phyloP scores from a whole-genome alignment of 2,329 filamentous ascomycete species.

The Fusarium guadeloupense region DNA sequence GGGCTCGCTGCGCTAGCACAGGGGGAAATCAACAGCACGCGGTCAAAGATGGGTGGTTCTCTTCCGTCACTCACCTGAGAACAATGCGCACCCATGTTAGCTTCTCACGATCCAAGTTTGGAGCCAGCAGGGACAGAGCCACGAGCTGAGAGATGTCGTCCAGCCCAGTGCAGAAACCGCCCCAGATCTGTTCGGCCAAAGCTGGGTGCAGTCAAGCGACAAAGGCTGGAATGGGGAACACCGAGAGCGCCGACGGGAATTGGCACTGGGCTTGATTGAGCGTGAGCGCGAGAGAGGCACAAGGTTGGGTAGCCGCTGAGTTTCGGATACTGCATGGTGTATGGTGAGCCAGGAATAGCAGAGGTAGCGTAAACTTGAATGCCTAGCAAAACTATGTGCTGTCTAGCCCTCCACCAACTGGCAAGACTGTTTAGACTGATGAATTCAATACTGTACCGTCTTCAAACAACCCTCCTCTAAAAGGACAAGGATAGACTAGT shows the following conservation, averaged over 20 bases:
- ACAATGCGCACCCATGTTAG: constrained; percentile 20
- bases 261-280: constrained; percentile 38
- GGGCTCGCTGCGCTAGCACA: constrained; percentile 39
- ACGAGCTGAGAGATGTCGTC: neutral
- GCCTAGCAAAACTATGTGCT: constrained; percentile 34
- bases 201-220: constrained; percentile 42
- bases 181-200: constrained; percentile 8
- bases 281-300: constrained; percentile 18
- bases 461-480: constrained; percentile 23
- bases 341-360: constrained; percentile 18
- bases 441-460: constrained; percentile 38
- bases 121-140: constrained; percentile 7
- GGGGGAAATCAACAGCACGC: constrained; percentile 34
- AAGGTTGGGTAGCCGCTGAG: constrained; percentile 30
- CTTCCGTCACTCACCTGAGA: constrained; percentile 40
- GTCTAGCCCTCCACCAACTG: constrained; percentile 24
- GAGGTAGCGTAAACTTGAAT: constrained; percentile 32
- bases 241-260: constrained; percentile 30
- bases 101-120: constrained; percentile 31
- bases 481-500: constrained; percentile 26
- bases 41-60: constrained; percentile 13
- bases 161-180: constrained; percentile 4
- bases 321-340: constrained; percentile 32
- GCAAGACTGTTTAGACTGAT: constrained; percentile 28
- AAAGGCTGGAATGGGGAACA: constrained; percentile 38